A percentile compares a stretch with the other conserved stretches of the same genome.
phyloP scores from a whole-genome alignment of 1,284 basidiomycete species.

The Ceratorhiza oryzae-sativae region DNA sequence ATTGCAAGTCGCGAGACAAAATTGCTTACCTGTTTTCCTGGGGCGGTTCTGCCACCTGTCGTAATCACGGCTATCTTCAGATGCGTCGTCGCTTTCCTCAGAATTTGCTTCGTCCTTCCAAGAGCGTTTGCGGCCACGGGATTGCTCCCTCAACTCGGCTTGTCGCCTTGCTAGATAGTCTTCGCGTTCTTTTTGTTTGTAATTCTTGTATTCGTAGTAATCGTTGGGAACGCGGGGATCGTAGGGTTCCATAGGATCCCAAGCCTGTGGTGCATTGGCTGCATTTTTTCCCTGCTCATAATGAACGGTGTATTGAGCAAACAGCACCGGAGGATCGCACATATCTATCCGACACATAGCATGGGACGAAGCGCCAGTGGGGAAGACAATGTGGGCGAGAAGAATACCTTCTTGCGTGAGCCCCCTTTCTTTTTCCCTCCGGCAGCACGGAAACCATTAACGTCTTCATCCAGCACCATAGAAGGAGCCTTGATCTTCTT shows the following conservation, averaged over 20 bases:
- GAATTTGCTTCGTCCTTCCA: conserved; percentile 68
- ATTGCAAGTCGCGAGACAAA: background rate
- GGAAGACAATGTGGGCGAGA: conserved; percentile 33
- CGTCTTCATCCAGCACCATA: conserved; percentile 84
- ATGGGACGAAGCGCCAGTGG: conserved; percentile 9
- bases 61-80: conserved; percentile 66
- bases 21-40: conserved; percentile 67
- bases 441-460: conserved; percentile 70
- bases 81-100: conserved; percentile 59
- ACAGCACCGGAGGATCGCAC: conserved; percentile 1
- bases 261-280: conserved; percentile 51
- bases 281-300: conserved; percentile 38
- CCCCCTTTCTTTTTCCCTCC: conserved; percentile 56
- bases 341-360: conserved; percentile 30
- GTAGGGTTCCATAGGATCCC: conserved; percentile 81
- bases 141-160: conserved; percentile 60
- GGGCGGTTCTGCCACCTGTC: conserved; percentile 54
- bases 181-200: conserved; percentile 74
- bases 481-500: conserved; percentile 88
- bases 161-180: conserved; percentile 66
- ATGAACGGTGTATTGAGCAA: conserved; percentile 28
- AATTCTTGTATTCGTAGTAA: conserved; percentile 82
- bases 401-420: conserved; percentile 61
- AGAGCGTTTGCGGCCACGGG: conserved; percentile 64
- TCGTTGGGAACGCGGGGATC: conserved; percentile 84